A percentile compares a stretch with the other conserved stretches of the same genome.
Evolutionary conservation across 1,284 basidiomycete genomes (phyloP).

Genomic region (Cronartium quercuum): DNA sequence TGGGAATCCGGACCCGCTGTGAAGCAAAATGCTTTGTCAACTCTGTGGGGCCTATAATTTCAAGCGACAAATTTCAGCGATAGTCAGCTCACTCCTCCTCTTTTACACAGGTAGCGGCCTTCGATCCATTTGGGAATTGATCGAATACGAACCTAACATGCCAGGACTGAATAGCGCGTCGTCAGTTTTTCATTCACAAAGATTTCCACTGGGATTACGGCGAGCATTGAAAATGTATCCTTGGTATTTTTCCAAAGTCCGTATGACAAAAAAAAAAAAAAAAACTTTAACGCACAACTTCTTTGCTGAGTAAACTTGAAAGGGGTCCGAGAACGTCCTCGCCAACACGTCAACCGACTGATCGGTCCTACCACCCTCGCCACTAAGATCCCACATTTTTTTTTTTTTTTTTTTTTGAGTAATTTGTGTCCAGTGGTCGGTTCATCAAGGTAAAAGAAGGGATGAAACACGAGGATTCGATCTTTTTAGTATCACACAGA

Average conservation of each 20-base stretch:
- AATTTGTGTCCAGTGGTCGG: background rate
- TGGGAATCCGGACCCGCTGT: conserved; percentile 28
- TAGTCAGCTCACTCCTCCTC: background rate
- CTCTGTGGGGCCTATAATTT: conserved; percentile 2
- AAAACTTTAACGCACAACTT: conserved; percentile 57
- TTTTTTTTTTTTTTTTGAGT: background rate
- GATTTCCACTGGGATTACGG: conserved; percentile 6
- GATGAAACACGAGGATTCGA: conserved; percentile 53
- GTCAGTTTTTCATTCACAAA: background rate
- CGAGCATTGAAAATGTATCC: background rate
- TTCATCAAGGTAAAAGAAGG: background rate
- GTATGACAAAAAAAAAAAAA: background rate
- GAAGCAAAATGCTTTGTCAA: conserved; percentile 21
- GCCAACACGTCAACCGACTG: conserved; percentile 67
- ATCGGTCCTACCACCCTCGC: conserved; percentile 39
- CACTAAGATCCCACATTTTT: background rate
- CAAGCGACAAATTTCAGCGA: background rate
- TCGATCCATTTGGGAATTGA: background rate
- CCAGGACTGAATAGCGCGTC: background rate
- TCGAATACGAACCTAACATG: conserved; percentile 7
- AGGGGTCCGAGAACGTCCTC: conserved; percentile 74
- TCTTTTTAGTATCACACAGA: conserved; percentile 66
- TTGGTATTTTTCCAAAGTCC: background rate
- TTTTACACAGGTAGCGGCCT: too few species aligned
- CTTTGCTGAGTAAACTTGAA: conserved; percentile 85